Evolutionary conservation across 2,329 filamentous ascomycete genomes (phyloP).

Genomic region (Diaporthe ilicicola): DNA sequence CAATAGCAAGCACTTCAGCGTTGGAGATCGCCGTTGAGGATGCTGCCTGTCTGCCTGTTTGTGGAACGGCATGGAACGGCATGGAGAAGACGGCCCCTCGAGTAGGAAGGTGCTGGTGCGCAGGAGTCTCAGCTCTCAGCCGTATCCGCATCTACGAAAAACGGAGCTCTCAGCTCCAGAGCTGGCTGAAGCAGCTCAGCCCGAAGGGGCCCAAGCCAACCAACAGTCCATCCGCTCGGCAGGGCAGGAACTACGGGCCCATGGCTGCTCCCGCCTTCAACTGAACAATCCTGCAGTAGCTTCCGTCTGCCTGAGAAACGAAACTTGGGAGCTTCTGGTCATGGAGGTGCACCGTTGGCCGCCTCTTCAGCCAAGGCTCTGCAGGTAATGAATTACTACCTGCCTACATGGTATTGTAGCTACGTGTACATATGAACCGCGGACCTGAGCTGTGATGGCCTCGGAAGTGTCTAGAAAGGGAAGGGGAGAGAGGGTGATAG

Average conservation of each 20-base stretch:
- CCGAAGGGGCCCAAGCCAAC: background rate
- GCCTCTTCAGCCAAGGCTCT: background rate
- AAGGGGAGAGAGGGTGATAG: too few species aligned
- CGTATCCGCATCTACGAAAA: background rate
- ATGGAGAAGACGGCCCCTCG: too few species aligned
- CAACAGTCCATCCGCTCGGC: background rate
- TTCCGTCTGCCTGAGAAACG: background rate
- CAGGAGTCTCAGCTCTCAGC: background rate
- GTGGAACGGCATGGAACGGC: background rate
- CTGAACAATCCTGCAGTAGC: constrained; percentile 14
- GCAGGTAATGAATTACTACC: background rate
- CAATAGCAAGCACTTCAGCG: background rate
- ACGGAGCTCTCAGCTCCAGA: constrained; percentile 4
- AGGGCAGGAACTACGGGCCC: constrained; percentile 1
- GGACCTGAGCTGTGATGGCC: background rate
- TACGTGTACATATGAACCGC: background rate
- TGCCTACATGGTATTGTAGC: background rate
- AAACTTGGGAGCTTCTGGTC: background rate
- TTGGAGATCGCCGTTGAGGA: background rate
- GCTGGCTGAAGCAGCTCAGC: background rate
- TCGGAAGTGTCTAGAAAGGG: background rate
- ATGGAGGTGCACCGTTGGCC: background rate
- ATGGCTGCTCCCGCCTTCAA: constrained; percentile 21
- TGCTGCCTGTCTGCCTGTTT: background rate
- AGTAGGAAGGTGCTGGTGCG: background rate